Percentiles rank a stretch among this genome's conserved stretches.
phyloP scores from a whole-genome alignment of 257 asterid species.

The Solanum etuberosum region DNA sequence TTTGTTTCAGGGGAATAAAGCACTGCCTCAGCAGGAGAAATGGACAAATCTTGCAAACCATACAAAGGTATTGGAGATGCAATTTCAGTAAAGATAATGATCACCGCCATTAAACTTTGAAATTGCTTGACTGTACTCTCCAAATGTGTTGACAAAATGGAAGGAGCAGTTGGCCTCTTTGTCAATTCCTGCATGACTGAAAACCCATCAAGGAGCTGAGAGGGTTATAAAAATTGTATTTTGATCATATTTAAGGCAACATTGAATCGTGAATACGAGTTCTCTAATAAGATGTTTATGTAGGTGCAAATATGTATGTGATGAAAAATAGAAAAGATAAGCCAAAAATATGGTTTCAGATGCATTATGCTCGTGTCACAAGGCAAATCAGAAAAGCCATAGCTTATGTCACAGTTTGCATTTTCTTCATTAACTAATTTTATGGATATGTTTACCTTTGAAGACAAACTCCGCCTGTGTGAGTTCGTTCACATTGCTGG shows the following conservation, averaged over 20 bases:
- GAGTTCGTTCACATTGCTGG: neutral
- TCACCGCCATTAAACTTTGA: constrained; percentile 37
- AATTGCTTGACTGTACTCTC: constrained; percentile 32
- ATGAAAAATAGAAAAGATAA: neutral
- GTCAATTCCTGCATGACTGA: constrained; percentile 43
- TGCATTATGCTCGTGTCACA: neutral
- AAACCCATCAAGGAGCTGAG: constrained; percentile 8
- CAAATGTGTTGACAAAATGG: constrained; percentile 15
- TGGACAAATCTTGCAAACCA: constrained; percentile 26
- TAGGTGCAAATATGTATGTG: neutral
- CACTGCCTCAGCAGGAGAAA: constrained; percentile 79
- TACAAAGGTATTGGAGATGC: constrained; percentile 50
- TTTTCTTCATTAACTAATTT: neutral
- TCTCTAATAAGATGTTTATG: neutral
- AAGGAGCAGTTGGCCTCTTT: constrained; percentile 7
- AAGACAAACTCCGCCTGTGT: neutral
- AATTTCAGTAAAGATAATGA: constrained; percentile 50
- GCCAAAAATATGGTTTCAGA: neutral
- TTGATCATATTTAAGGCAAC: neutral
- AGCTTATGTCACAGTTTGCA: neutral
- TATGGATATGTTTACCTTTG: neutral
- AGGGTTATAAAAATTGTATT: neutral
- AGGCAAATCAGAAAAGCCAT: neutral
- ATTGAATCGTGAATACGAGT: neutral
- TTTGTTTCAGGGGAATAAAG: constrained; percentile 95